Base-by-base conservation (phyloP, 495 filamentous ascomycete genomes). In the Xylaria acuta region DNA sequence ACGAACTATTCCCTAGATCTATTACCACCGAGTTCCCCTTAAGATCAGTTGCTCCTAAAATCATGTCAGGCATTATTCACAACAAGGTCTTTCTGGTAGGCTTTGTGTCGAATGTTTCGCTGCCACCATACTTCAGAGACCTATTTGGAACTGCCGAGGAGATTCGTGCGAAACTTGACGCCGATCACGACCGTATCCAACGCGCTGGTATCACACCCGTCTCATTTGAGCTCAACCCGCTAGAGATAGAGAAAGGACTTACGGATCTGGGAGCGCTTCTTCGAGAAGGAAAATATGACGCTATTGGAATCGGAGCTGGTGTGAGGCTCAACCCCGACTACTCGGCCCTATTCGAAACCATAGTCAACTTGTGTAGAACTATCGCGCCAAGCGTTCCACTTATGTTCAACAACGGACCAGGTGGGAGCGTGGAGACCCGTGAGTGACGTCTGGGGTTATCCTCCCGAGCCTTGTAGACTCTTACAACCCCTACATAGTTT, bases 351-450 rank as follows among this genome's bases (percentile, higher is more conserved):
- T 72, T 67, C n/a, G 70, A 72, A 34, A 27, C 27, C 20, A 49
- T 72, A 7, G 70, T 72, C 51, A 72, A 72, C 47, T 25, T 72
- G 38, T 67, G 63, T 22, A 9, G 25, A n/a, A 67, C 36, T 5
- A 12, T 36, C 22, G 53, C 63, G 49, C 70, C 70, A 14, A 20
- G 43, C 7, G 51, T 62, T n/a, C 62, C 64, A 5, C 62, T 72
- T 20, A 49, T 72, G 20, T 72, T 72, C 41, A 72, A 60, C 36
- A 40, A 66, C n/a, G 70, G 64, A 18, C 70, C 70, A 11, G 63
- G 30, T 56, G 59, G 47, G 36, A 64, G 47, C 20, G 18, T 38
- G 27, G 8, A 41, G 47, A 36, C 59, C 25, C 8, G 69, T 71
- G 12, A 71, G 69, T 71, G 5, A 43, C 16, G n/a, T 11, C 38